Conservation (phyloP, 306 rosid genomes). For the Sophora flavescens region DNA sequence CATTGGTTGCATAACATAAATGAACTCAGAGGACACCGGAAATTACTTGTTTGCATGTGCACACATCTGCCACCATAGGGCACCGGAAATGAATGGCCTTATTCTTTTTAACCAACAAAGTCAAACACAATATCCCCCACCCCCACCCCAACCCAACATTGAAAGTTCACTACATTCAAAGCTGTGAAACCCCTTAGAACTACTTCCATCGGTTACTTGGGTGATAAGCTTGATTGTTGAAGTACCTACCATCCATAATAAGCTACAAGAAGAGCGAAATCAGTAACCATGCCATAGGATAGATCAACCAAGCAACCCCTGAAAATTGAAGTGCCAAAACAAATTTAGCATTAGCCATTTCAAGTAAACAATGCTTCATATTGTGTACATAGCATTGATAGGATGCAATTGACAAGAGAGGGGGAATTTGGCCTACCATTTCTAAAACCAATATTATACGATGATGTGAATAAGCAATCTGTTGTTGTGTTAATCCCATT, state of each 20-base stretch:
- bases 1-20: slow-evolving; percentile 34
- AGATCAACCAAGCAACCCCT: slow-evolving; percentile 59
- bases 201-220: slow-evolving; percentile 19
- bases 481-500: slow-evolving; percentile 71
- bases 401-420: not conserved
- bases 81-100: slow-evolving; percentile 26
- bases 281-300: slow-evolving; percentile 49
- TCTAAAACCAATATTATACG: slow-evolving; percentile 56
- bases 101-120: slow-evolving; percentile 37
- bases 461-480: slow-evolving; percentile 67
- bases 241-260: slow-evolving; percentile 38
- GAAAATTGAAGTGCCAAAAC: slow-evolving; percentile 43
- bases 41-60: slow-evolving; percentile 43
- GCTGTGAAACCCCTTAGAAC: slow-evolving; percentile 24
- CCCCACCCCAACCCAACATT: not conserved
- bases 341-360: slow-evolving; percentile 19
- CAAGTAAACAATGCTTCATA: not conserved
- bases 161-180: slow-evolving; percentile 18
- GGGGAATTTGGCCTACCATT: slow-evolving; percentile 52
- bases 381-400: not conserved
- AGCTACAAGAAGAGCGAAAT: slow-evolving; percentile 44
- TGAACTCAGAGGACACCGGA: slow-evolving; percentile 25
- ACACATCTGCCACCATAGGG: slow-evolving; percentile 33
- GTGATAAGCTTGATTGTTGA: no score
- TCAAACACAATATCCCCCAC: not conserved